Base-by-base conservation (phyloP, 2,329 filamentous ascomycete species). In the Mariannaea elegans region DNA sequence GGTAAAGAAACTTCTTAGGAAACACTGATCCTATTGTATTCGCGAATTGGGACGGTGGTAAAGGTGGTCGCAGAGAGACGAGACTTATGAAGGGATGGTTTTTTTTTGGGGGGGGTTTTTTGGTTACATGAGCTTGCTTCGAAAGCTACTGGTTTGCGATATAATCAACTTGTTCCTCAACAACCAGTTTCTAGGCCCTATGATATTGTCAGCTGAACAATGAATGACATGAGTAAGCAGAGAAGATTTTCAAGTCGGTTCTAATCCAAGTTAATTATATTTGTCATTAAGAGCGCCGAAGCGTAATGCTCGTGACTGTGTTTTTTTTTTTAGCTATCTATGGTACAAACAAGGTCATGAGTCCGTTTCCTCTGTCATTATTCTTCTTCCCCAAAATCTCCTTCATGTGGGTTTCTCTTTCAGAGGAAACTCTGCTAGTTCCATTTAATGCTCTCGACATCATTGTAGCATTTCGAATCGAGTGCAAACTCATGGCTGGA, bases 401-500 rank as follows among this genome's bases (percentile, higher is more conserved):
- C 27, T 27, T 4, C 5, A 13, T 42, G 18, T 13, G 18, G 13
- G 18, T 18, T 39, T 42, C 42, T 18, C 38, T 13, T 29, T 55
- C 29, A 38, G 4, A 5, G 14, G 12, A 36, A 9, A n/a, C 61
- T 62, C 41, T 71, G 71, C 58, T 71, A 52, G 50, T 53, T 51
- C 71, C 71, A 72, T 44, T 72, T 38, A 21, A 72, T 71, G 23
- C 53, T 56, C 19, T 65, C 55, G 8, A 80, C 78, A 59, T 81
- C 72, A 4, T 70, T 64, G 64, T 80, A 81, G 65, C 82, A 84
- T 39, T 70, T 67, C 1, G 76, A 74, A 4, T 65, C 61, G 12
- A 73, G 69, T 0, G 75, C 77, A 64, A 74, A 78, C 24, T 78
- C 68, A 62, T 84, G 80, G 53, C 72, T 80, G 2, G 75, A 68